A percentile compares a stretch with the other conserved stretches of the same genome.
Conservation (phyloP, 1,284 basidiomycete species). For the Apiotrichum porosum region DNA sequence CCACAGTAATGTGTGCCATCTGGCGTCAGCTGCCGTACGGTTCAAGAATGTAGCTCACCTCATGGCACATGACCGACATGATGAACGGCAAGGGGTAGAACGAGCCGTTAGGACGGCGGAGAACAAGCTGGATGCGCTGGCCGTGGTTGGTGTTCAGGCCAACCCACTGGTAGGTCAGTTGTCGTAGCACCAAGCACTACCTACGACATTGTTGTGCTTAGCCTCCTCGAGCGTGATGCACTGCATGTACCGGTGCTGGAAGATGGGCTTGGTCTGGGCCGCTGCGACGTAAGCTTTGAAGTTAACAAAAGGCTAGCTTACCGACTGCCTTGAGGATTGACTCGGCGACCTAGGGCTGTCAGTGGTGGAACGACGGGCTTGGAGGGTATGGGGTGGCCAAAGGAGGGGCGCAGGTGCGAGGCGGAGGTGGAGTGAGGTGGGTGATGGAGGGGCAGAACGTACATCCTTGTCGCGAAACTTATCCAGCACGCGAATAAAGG, state of each 20-base stretch:
- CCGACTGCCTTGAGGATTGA: conserved; percentile 46
- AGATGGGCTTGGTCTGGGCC: conserved; percentile 43
- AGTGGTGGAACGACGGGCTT: no score
- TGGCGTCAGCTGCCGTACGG: conserved; percentile 8
- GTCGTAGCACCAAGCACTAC: conserved; percentile 3
- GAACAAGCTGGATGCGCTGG: conserved; percentile 45
- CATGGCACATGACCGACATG: conserved; percentile 47
- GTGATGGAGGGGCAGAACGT: background rate
- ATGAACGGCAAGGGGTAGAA: conserved; percentile 46
- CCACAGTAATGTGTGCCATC: conserved; percentile 47
- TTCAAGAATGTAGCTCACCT: conserved; percentile 31
- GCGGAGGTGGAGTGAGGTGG: no score
- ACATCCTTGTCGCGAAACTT: conserved; percentile 33
- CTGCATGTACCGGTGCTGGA: conserved; percentile 43
- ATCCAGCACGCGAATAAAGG: conserved; percentile 38
- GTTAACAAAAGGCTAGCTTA: conserved; percentile 11
- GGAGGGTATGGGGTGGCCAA: no score
- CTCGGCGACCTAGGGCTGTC: conserved; percentile 21
- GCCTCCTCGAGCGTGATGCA: conserved; percentile 46
- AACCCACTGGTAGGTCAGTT: conserved; percentile 30
- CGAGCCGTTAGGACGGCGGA: conserved; percentile 39
- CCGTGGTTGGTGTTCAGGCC: conserved; percentile 50
- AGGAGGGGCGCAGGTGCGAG: no score
- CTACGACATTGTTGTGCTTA: conserved; percentile 41
- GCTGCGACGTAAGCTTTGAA: conserved; percentile 8